A percentile compares a stretch with the other conserved stretches of the same genome.
Conservation (phyloP, 2,329 filamentous ascomycete genomes). For the Xylaria digitata region DNA sequence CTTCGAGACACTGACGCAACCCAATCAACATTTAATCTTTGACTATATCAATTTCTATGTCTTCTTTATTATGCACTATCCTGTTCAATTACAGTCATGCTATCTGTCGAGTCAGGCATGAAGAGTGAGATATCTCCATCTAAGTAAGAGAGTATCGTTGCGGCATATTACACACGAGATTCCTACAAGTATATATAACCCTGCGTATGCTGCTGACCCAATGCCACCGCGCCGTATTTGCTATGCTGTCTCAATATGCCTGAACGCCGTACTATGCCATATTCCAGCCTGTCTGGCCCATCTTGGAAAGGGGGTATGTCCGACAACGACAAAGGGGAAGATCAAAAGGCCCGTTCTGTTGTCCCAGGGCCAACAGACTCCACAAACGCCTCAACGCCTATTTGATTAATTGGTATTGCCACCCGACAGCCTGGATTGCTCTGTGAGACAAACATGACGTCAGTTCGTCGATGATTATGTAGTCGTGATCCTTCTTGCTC, state of each 20-base stretch:
- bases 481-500: conserved; percentile 9
- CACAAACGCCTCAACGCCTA: conserved; percentile 31
- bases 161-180: conserved; percentile 23
- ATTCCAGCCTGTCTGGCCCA: conserved; percentile 23
- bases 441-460: conserved; percentile 26
- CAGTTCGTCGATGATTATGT: conserved; percentile 26
- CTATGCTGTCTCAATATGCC: conserved; percentile 35
- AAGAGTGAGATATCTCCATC: conserved; percentile 2
- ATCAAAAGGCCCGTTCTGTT: conserved; percentile 19
- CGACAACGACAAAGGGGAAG: conserved; percentile 26
- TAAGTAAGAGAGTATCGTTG: conserved; percentile 9
- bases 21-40: not conserved
- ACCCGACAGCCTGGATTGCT: conserved; percentile 2
- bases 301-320: conserved; percentile 36
- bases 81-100: not conserved
- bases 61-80: not conserved
- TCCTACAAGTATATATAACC: conserved; percentile 30
- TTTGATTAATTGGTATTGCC: conserved; percentile 29
- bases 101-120: not conserved
- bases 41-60: not conserved
- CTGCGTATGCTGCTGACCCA: conserved; percentile 33
- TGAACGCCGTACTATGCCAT: conserved; percentile 35
- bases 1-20: not conserved
- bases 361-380: conserved; percentile 15
- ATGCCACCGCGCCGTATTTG: conserved; percentile 30